Base-by-base conservation (phyloP, 495 filamentous ascomycete genomes). In the Neurospora sp. region DNA sequence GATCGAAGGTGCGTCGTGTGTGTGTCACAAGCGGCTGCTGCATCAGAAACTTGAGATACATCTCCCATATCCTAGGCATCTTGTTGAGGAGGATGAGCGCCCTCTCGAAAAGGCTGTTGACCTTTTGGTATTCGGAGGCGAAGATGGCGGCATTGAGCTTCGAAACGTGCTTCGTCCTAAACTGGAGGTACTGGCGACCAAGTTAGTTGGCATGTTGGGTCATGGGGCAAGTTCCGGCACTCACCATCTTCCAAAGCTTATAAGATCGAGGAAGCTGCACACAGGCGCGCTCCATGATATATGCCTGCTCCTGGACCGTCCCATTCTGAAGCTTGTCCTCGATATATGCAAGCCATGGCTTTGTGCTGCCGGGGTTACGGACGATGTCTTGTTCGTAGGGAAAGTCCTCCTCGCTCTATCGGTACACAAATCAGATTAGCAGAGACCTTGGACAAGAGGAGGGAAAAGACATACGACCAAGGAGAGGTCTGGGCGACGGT, bases 51-150 rank as follows among this genome's bases (percentile, higher is more conserved):
- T 89, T 88, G 59, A 99, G 89, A 79, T 97, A 99, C 92, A 98
- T 94, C 82, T 97, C 94, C 96, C 96, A 99, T 78, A 98, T 96
- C 73, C 89, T 87, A 68, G 96, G 96, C 96, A 99, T 99, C 83
- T 99, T 99, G 84, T 98, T 98, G 75, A 99, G 88, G 9, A 99
- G 87, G 74, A 98, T 92, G 42, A 99, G 84, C 10, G 96, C 94
- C 75, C 93, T 89, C 82, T 99, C 96, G 77, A 97, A 99, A 39
- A 98, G 89, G 68, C 94, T 88, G 80, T 99, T 98, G 79, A 99
- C 94, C 81, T 98, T 98, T 75, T 88, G 86, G 81, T 91, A 98
- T 78, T 98, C 94, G 70, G 89, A 84, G 39, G 88, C 89, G 81
- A 93, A 93, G 44, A 90, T 89, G 73, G 92, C 92, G 44, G 95